Base-by-base conservation (phyloP, 305 asterid species). In the Striga hermonthica region DNA sequence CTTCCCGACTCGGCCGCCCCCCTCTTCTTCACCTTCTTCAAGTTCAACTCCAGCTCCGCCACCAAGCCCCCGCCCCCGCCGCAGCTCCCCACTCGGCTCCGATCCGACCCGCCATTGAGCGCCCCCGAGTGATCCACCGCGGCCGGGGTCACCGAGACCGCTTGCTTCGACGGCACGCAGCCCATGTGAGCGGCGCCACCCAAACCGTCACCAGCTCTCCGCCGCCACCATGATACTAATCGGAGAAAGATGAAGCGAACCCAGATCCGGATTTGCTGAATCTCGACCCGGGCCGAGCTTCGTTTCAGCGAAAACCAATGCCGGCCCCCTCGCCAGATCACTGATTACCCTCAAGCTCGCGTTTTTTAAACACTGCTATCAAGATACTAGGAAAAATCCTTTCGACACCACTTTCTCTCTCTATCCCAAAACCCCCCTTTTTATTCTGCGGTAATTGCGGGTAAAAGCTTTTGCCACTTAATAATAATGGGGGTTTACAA, bases 111-210 rank as follows among this genome's bases (percentile, higher is more conserved):
- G 63, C 67, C 85, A 14, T 79, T 66, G 66, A 84, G 70, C 47
- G 58, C 83, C 1, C 95, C 98, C 64, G 97, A 92, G 70, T 87
- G 82, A 68, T 92, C 98, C 72, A 84, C 22, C 9, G 93, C 94
- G 0, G 89, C 94, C 15, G 97, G 98, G 2, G 96, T 92, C 6
- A 90, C 94, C 7, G 96, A 77, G 64, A 84, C 97, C 41, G 89
- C 78, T 56, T 86, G 95, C 83, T 93, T 93, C 50, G 95, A 83
- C 44, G 98, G 69, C 75, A 88, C 97, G 79, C 97, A 93, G 63
- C 98, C 98, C 98, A 92, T 92, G 54, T 57, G 57, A 64, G 62
- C 22, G 66, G 67, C 70, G 69, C 65, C 70, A 62, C 54, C 69
- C 54, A 57, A 57, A 52, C 11, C 74, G 43, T 69, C 79, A 74